A percentile compares a stretch with the other conserved stretches of the same genome.
phyloP scores from a whole-genome alignment of 495 filamentous ascomycete genomes.

The Daldinia childiae region DNA sequence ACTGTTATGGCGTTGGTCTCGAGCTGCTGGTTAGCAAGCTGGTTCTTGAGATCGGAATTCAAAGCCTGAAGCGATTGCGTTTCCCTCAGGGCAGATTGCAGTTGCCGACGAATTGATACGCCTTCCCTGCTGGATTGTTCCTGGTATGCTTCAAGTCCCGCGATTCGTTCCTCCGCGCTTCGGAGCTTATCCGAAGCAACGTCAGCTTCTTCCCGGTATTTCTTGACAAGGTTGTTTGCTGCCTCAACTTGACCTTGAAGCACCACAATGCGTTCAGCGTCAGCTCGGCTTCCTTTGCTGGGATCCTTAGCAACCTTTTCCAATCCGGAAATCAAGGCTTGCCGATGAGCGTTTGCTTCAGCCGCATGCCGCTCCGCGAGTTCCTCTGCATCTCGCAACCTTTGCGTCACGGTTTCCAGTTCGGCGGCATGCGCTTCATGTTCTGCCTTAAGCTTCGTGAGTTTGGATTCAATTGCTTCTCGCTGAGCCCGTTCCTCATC shows the following conservation, averaged over 20 bases:
- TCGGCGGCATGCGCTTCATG: slow-evolving; percentile 86
- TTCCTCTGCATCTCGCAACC: slow-evolving; percentile 87
- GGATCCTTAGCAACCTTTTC: slow-evolving; percentile 71
- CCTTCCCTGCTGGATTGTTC: slow-evolving; percentile 95
- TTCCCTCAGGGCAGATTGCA: slow-evolving; percentile 84
- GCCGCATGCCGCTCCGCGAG: slow-evolving; percentile 85
- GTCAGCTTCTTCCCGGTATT: slow-evolving; percentile 92
- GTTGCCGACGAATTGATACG: slow-evolving; percentile 84
- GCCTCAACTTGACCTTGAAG: slow-evolving; percentile 82
- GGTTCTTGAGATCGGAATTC: slow-evolving; percentile 79
- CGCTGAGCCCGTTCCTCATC: slow-evolving; percentile 83
- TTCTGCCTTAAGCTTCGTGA: slow-evolving; percentile 80
- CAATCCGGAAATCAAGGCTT: slow-evolving; percentile 83
- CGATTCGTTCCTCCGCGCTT: slow-evolving; percentile 93
- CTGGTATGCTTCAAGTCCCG: slow-evolving; percentile 94
- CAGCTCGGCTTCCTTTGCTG: slow-evolving; percentile 60
- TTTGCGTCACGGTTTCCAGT: slow-evolving; percentile 75
- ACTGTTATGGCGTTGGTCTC: slow-evolving; percentile 89
- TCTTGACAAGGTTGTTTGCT: slow-evolving; percentile 80
- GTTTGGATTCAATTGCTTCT: slow-evolving; percentile 80
- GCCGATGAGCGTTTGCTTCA: slow-evolving; percentile 86
- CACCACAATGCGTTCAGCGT: slow-evolving; percentile 77
- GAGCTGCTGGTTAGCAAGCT: slow-evolving; percentile 82
- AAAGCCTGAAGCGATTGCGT: slow-evolving; percentile 76
- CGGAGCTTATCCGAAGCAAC: slow-evolving; percentile 86